These are phyloP conservation scores for Beauveria caledonica DNA, from an alignment of 2,329 filamentous ascomycete genomes.

Conservation along the genomic window DNA sequence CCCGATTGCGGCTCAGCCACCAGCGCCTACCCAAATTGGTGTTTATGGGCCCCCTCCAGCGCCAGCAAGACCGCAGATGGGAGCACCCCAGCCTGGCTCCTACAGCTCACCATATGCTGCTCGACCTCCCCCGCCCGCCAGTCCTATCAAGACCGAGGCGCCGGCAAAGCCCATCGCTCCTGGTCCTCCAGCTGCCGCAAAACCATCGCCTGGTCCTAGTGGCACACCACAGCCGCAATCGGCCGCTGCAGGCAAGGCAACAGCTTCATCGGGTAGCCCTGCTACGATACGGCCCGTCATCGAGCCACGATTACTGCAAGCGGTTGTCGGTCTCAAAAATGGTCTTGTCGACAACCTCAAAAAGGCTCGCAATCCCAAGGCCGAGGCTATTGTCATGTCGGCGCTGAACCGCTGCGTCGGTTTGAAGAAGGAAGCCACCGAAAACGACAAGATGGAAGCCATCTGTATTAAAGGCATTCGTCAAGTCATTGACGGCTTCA, in stretches of 20 bases:
- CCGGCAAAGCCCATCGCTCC: slow-evolving; percentile 12
- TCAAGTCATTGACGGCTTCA: slow-evolving; percentile 36
- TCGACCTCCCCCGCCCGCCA: slow-evolving; percentile 19
- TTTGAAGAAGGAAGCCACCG: slow-evolving; percentile 35
- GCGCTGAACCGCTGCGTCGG: slow-evolving; percentile 44
- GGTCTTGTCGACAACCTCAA: slow-evolving; percentile 38
- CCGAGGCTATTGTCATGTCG: slow-evolving; percentile 43
- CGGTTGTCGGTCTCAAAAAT: slow-evolving; percentile 38
- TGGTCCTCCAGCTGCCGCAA: neutral
- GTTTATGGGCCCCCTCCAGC: slow-evolving; percentile 29
- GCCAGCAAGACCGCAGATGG: slow-evolving; percentile 26
- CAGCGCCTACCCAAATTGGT: slow-evolving; percentile 21
- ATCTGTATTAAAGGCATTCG: slow-evolving; percentile 37
- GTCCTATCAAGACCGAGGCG: slow-evolving; percentile 1
- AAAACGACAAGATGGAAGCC: slow-evolving; percentile 37
- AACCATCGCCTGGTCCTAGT: neutral
- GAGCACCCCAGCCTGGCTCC: slow-evolving; percentile 23
- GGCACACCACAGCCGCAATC: slow-evolving; percentile 13
- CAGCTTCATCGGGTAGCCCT: slow-evolving; percentile 20
- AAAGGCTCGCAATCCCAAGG: slow-evolving; percentile 32
- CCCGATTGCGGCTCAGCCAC: slow-evolving; percentile 14
- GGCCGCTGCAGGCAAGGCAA: slow-evolving; percentile 16
- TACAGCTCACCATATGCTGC: slow-evolving; percentile 32
- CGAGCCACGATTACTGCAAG: slow-evolving; percentile 33
- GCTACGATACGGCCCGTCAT: slow-evolving; percentile 30